Percentiles rank a stretch among this genome's conserved stretches.
Conservation (phyloP, 2,329 filamentous ascomycete species). For the Blastomyces parvus region DNA sequence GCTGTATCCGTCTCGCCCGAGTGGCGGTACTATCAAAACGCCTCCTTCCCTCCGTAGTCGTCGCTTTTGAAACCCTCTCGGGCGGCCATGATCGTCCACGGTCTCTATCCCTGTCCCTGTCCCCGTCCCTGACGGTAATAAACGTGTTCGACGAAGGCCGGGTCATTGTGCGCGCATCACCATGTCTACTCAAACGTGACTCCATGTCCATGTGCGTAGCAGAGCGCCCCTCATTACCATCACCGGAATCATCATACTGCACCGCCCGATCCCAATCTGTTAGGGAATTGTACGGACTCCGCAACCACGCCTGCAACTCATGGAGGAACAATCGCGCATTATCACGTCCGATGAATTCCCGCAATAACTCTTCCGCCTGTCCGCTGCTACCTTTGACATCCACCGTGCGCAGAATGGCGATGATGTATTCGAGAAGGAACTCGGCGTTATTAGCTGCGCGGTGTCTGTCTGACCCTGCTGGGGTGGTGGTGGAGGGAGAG, state of each 20-base stretch:
- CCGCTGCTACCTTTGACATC: slow-evolving; percentile 71
- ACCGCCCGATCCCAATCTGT: slow-evolving; percentile 72
- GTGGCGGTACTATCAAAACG: slow-evolving; percentile 1
- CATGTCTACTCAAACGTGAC: neutral
- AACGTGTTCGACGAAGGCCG: neutral
- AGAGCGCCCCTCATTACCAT: neutral
- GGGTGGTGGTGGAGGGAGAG: too few species aligned
- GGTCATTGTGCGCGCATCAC: neutral
- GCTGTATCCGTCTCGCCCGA: slow-evolving; percentile 22
- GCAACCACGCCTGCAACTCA: slow-evolving; percentile 71
- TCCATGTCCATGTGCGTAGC: neutral
- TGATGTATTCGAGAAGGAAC: slow-evolving; percentile 75
- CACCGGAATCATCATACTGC: slow-evolving; percentile 49
- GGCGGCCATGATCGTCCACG: neutral
- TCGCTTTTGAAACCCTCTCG: neutral
- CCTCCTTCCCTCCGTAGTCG: neutral
- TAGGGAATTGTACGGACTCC: slow-evolving; percentile 65
- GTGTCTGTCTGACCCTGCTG: slow-evolving; percentile 25
- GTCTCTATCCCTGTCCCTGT: neutral
- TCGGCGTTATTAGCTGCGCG: slow-evolving; percentile 63
- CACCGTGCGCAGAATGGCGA: slow-evolving; percentile 72
- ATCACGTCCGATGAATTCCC: slow-evolving; percentile 66
- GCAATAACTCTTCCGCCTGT: slow-evolving; percentile 67
- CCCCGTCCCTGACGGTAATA: too few species aligned
- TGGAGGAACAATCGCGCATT: slow-evolving; percentile 71